Evolutionary conservation across 306 rosid species (phyloP), one percentile per base, ranked within the genome.

Genomic region (Malus asiatica): DNA sequence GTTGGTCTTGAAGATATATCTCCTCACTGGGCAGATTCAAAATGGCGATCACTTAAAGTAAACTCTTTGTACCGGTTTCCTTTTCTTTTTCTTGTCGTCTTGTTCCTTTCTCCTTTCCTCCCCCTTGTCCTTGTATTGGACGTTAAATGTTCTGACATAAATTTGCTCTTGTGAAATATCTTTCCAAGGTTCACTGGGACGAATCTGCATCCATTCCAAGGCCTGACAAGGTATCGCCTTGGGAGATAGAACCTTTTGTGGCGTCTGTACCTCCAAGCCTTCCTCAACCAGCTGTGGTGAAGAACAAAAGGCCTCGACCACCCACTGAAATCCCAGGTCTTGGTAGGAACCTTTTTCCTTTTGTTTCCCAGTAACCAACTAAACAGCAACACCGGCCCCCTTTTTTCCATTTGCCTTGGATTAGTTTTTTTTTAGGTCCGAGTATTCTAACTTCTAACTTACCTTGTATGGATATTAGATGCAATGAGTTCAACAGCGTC

Each of bases 181-280:
- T 76, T 76, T 4, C 66, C 84, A 95, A 95, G 99, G 99, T 92
- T 82, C 97, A 92, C 80, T 95, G 99, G 99, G 99, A 95, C 80
- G 99, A 95, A 78, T 84, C 90, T 71, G 84, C 97, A 63, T 77
- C 98, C 52, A 79, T 90, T 83, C 76, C 80, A 15, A 88, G 97
- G 84, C 99, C 98, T 33, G 97, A 90, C 25, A 89, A 93, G 87
- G 97, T 95, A 76, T 95, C 98, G 3, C 89, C 97, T 6, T 95
- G 98, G 98, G 97, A 95, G 83, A 87, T 95, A 74, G 98, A 95
- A 70, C 96, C 97, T 13, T 88, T 87, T 66, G 84, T 87, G 70
- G 83, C 91, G 74, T 78, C 96, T 33, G 58, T 72, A 70, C 79
- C 84, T 29, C 66, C 89, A 5, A 74, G 88, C 58, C 70, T 84